Base-by-base conservation (phyloP, 2,329 filamentous ascomycete genomes). In the Triangularia setosa region DNA sequence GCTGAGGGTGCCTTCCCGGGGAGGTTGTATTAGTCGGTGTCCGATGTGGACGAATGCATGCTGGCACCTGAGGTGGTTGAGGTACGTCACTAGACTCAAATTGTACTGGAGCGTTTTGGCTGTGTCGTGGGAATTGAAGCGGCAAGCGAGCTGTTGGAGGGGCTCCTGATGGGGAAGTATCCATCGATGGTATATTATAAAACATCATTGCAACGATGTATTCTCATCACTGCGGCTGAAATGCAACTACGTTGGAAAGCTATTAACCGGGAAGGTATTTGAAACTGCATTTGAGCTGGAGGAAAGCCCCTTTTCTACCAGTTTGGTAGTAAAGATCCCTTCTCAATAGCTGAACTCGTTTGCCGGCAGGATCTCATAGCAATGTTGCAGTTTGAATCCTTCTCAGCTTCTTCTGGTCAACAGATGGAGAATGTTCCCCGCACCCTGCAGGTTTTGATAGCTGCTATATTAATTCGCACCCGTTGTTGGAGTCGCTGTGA, bases 1-100 rank as follows among this genome's bases (percentile, higher is more conserved):
- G 73, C 68, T 0, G 61, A 67, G 30, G 73, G 72, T 0, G 68
- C 63, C 1, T 67, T 70, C 55, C 68, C 65, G 7, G 68, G 68
- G 40, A 30, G 48, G 58, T 16, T 68, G 48, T 69, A 69, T 48
- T 56, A 23, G 58, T 48, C 18, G 40, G 40, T 18, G 40, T 21
- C 40, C 40, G 18, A 21, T 18, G 18, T 40, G 40, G n/a, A 48
- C 40, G 40, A 48, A 21, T n/a, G n/a, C n/a, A n/a, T n/a, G n/a
- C n/a, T n/a, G n/a, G n/a, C n/a, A n/a, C n/a, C n/a, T n/a, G n/a
- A n/a, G n/a, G n/a, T n/a, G n/a, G n/a, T n/a, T n/a, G n/a, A n/a
- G n/a, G n/a, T n/a, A n/a, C n/a, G n/a, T n/a, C n/a, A n/a, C n/a
- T n/a, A n/a, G n/a, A n/a, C n/a, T n/a, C n/a, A n/a, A n/a, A n/a